Evolutionary conservation across 805 yeast genomes (phyloP).

Genomic region (Suhomyces kilbournensis): DNA sequence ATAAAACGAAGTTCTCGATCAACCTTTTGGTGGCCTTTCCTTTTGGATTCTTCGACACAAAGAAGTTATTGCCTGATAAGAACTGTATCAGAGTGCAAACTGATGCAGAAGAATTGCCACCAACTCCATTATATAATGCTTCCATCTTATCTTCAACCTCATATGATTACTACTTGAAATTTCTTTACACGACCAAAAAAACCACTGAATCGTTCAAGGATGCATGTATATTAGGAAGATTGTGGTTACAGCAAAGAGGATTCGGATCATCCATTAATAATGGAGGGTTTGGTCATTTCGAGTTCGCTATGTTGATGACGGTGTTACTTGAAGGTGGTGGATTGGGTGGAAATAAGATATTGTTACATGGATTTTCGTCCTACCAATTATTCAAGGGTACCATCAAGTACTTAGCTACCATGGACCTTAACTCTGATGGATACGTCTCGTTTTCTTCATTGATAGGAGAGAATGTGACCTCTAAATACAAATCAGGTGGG

Average conservation of each 20-base stretch:
- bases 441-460: conserved; percentile 64
- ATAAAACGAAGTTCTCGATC: conserved; percentile 67
- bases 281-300: conserved; percentile 92
- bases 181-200: conserved; percentile 70
- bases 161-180: conserved; percentile 68
- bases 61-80: conserved; percentile 74
- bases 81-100: conserved; percentile 76
- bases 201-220: conserved; percentile 79
- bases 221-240: conserved; percentile 79
- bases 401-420: conserved; percentile 73
- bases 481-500: conserved; percentile 51
- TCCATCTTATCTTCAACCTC: conserved; percentile 69
- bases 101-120: conserved; percentile 46
- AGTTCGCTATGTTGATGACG: conserved; percentile 78
- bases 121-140: conserved; percentile 87
- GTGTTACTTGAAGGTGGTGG: conserved; percentile 85
- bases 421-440: conserved; percentile 62
- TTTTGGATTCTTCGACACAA: conserved; percentile 63
- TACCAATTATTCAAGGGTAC: conserved; percentile 92
- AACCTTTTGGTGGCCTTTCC: conserved; percentile 75
- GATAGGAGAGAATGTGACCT: conserved; percentile 42
- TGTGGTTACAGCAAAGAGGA: conserved; percentile 91
- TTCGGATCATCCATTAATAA: conserved; percentile 58
- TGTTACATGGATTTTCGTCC: conserved; percentile 84
- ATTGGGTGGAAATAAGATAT: conserved; percentile 64